phyloP scores from a whole-genome alignment of 1,284 basidiomycete genomes.

The Puccinia polysora region DNA sequence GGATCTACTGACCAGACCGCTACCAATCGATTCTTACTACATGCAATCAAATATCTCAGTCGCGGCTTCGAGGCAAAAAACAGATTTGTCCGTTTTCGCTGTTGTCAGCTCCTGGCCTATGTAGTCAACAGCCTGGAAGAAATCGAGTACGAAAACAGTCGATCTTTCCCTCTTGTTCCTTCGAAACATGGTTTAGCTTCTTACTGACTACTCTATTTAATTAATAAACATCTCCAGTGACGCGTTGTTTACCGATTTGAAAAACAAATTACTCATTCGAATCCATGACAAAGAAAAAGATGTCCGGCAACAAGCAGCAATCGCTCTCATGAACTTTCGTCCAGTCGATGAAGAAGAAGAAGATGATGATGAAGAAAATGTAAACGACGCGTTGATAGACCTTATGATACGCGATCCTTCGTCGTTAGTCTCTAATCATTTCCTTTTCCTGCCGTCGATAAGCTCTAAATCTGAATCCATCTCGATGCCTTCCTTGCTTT shows the following conservation, averaged over 20 bases:
- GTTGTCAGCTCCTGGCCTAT: constrained; percentile 71
- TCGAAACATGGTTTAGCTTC: neutral
- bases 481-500: neutral
- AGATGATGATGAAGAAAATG: constrained; percentile 56
- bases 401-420: constrained; percentile 70
- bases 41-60: constrained; percentile 70
- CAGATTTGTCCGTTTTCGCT: constrained; percentile 77
- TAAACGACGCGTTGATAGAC: constrained; percentile 62
- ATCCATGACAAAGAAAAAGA: constrained; percentile 76
- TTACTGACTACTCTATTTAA: neutral
- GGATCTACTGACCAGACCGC: constrained; percentile 44
- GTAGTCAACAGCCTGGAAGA: constrained; percentile 75
- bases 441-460: neutral
- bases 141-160: constrained; percentile 64
- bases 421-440: constrained; percentile 60
- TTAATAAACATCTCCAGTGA: constrained; percentile 66
- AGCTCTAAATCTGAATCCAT: neutral
- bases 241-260: constrained; percentile 69
- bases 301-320: constrained; percentile 77
- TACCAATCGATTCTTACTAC: constrained; percentile 47
- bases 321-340: constrained; percentile 77
- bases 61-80: constrained; percentile 82
- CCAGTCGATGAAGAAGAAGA: constrained; percentile 66
- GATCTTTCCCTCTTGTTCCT: constrained; percentile 1
- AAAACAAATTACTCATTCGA: constrained; percentile 68